Evolutionary conservation across 2,329 filamentous ascomycete genomes (phyloP).

Genomic region (Monosporascus sp.): DNA sequence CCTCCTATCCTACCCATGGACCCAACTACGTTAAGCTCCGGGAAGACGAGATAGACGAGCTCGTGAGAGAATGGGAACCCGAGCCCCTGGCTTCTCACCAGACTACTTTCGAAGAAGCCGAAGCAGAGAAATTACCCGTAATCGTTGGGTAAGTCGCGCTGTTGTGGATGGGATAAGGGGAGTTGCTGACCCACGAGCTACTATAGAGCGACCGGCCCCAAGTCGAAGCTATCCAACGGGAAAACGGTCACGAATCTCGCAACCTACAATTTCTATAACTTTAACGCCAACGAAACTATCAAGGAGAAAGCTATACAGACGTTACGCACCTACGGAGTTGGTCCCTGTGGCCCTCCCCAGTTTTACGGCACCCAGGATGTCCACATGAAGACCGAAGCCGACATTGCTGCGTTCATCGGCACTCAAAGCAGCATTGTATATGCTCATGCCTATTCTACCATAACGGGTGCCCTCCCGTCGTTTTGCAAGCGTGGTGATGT

Average conservation of each 20-base stretch:
- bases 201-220: conserved; percentile 76
- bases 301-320: conserved; percentile 95
- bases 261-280: conserved; percentile 97
- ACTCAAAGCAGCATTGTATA: conserved; percentile 90
- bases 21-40: conserved; percentile 83
- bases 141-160: conserved; percentile 69
- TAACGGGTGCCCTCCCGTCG: conserved; percentile 92
- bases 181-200: conserved; percentile 4
- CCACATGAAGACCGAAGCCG: conserved; percentile 92
- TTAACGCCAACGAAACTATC: conserved; percentile 84
- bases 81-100: conserved; percentile 78
- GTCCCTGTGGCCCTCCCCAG: conserved; percentile 90
- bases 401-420: conserved; percentile 86
- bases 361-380: conserved; percentile 99
- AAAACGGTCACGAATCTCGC: conserved; percentile 90
- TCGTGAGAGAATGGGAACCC: conserved; percentile 94
- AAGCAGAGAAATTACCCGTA: conserved; percentile 79
- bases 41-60: conserved; percentile 95
- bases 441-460: conserved; percentile 91
- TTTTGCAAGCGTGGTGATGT: conserved; percentile 97
- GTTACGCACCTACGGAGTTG: conserved; percentile 90
- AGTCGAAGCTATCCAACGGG: conserved; percentile 81
- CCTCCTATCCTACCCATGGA: conserved; percentile 87
- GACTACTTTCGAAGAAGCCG: conserved; percentile 69
- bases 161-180: conserved; percentile 1